phyloP scores from a whole-genome alignment of 2,329 filamentous ascomycete genomes.

The Beauveria australis region DNA sequence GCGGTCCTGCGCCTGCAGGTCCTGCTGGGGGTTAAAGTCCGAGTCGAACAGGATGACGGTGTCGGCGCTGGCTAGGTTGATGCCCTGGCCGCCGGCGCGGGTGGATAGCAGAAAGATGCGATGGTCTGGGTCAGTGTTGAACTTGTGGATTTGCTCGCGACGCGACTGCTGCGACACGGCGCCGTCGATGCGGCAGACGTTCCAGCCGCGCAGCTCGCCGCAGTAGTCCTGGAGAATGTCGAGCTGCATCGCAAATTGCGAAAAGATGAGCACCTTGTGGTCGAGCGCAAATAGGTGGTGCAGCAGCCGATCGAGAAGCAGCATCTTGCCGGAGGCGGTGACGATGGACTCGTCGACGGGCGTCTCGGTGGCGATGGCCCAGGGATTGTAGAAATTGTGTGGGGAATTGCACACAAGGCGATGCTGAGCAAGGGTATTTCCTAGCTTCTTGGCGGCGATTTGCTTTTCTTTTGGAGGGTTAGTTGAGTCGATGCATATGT shows the following conservation, averaged over 20 bases:
- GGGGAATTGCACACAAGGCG: constrained; percentile 88
- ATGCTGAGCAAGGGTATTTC: constrained; percentile 87
- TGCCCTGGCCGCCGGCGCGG: constrained; percentile 86
- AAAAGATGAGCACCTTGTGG: constrained; percentile 94
- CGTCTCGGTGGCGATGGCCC: constrained; percentile 51
- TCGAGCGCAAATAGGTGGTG: constrained; percentile 62
- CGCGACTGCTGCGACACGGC: constrained; percentile 68
- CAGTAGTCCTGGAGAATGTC: constrained; percentile 89
- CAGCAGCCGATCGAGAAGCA: constrained; percentile 80
- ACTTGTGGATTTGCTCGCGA: constrained; percentile 61
- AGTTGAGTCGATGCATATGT: too few relatives aligned
- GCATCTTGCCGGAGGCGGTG: constrained; percentile 89
- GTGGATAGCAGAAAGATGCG: constrained; percentile 85
- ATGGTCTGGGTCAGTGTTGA: constrained; percentile 57
- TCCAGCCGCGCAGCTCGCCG: constrained; percentile 64
- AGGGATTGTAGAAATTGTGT: constrained; percentile 95
- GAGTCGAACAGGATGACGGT: constrained; percentile 86
- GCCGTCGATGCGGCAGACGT: constrained; percentile 84
- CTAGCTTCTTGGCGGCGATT: constrained; percentile 83
- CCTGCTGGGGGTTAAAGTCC: constrained; percentile 94
- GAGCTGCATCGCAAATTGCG: constrained; percentile 90
- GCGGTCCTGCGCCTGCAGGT: constrained; percentile 91
- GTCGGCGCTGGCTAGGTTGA: constrained; percentile 86
- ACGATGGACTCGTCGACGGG: constrained; percentile 73
- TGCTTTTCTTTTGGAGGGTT: constrained; percentile 53